Base-by-base conservation (phyloP, 192 early-diverging fungal species). In the Entomortierella beljakovae region DNA sequence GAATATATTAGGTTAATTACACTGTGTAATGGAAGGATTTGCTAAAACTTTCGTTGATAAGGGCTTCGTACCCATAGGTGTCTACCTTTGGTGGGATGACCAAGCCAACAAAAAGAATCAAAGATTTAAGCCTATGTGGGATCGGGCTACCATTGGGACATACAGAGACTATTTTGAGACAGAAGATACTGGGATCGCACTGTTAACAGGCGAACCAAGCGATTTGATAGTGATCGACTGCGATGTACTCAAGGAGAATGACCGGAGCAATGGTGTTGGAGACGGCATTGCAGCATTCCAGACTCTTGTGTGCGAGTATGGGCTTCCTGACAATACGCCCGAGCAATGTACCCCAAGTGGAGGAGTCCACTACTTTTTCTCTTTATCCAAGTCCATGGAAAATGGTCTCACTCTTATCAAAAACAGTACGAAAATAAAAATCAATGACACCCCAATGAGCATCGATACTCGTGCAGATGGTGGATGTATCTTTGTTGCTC, bases 41-140 rank as follows among this genome's bases (percentile, higher is more conserved):
- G 61, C 42, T 9, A 62, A 62, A 32, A 50, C 16, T n/a, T 49
- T 34, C 23, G 25, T 43, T 13, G 46, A 51, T 2, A 26, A 22
- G 48, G 61, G 32, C 28, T 51, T 50, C 33, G 61, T 62, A 46
- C 61, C 61, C 22, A 51, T 62, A 18, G 61, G 61, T 32, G 51
- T 62, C 48, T 28, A 43, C 43, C 48, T 62, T 28, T 46, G 43
- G 31, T 62, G 48, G 61, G 43, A 50, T 16, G 43, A 62, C 33
- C 61, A 62, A 32, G 29, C 61, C 61, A 62, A 28, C 61, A 62
- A 34, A 46, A 62, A 62, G 32, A 62, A 49, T 22, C 25, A 49
- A 18, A 48, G 11, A 32, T 62, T 62, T 46, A 62, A 62, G 61
- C 61, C 28, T 3, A 48, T 51, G 48, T 62, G 48, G 61, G 23